Percentiles rank a stretch among this genome's conserved stretches.
phyloP scores from a whole-genome alignment of 1,284 basidiomycete species.

The Tranzscheliella williamsii region DNA sequence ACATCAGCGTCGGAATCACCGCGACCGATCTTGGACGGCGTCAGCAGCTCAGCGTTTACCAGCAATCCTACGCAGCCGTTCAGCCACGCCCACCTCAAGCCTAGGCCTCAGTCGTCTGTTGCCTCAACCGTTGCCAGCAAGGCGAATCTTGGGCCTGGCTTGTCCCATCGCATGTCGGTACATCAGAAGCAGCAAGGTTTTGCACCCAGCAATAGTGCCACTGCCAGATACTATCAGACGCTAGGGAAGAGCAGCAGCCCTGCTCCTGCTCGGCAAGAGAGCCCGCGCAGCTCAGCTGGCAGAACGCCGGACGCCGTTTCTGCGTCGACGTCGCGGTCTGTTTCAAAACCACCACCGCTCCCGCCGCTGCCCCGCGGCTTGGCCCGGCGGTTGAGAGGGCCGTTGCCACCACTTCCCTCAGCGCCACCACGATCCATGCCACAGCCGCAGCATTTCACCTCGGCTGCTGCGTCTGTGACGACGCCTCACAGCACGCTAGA shows the following conservation, averaged over 20 bases:
- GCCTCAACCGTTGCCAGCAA: background rate
- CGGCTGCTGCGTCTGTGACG: background rate
- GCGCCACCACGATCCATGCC: background rate
- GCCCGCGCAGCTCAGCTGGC: too few relatives aligned
- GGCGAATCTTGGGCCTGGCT: background rate
- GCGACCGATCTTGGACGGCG: too few relatives aligned
- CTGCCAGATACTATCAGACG: slow-evolving; percentile 11
- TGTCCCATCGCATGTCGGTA: slow-evolving; percentile 10
- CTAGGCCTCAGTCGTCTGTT: too few relatives aligned
- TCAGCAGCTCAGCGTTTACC: too few relatives aligned
- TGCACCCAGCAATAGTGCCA: slow-evolving; percentile 7
- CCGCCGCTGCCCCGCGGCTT: background rate
- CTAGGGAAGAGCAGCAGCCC: background rate
- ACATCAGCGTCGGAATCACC: too few relatives aligned
- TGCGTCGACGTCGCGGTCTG: too few relatives aligned
- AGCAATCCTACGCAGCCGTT: too few relatives aligned
- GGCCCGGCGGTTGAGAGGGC: background rate
- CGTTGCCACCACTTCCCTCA: background rate
- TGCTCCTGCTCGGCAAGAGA: background rate
- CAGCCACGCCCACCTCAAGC: too few relatives aligned
- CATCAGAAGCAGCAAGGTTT: slow-evolving; percentile 30
- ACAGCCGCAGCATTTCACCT: background rate
- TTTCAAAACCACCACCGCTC: too few relatives aligned
- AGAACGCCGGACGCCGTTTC: too few relatives aligned
- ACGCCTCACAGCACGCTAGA: background rate